Conservation (phyloP, 345 rosid genomes). For the Hibiscus tridactylites region DNA sequence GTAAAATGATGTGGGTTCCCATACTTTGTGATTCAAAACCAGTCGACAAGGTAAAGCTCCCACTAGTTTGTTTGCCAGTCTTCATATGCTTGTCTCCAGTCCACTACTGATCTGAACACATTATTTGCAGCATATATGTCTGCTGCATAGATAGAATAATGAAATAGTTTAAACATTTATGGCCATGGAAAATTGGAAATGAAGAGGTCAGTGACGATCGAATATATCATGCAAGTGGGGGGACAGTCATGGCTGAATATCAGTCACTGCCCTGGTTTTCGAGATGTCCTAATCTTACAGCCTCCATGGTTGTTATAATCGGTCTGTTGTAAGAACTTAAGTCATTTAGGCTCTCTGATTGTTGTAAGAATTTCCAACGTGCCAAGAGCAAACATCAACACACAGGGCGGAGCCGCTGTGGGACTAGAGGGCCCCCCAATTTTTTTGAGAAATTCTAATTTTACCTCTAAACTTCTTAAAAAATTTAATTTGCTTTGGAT, state of each 20-base stretch:
- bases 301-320: neutral
- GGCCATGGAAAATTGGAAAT: neutral
- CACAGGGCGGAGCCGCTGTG: too few relatives aligned
- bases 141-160: neutral
- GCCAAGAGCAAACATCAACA: too few relatives aligned
- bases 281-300: neutral
- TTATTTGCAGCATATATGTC: neutral
- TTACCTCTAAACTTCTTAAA: too few relatives aligned
- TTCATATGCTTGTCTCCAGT: constrained; percentile 17
- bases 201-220: neutral
- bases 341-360: neutral
- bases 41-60: too few relatives aligned
- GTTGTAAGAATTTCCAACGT: too few relatives aligned
- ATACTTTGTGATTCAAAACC: too few relatives aligned
- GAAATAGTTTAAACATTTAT: constrained; percentile 9
- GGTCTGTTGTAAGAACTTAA: too few relatives aligned
- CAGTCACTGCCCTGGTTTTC: neutral
- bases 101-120: neutral
- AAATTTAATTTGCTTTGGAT: too few relatives aligned
- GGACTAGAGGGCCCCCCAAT: too few relatives aligned
- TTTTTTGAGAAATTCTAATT: too few relatives aligned
- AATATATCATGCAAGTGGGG: neutral
- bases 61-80: neutral
- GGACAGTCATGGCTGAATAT: neutral
- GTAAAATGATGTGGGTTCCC: neutral